Percentiles rank a stretch among this genome's conserved stretches.
Conservation (phyloP, 23 red algal species). For the Gracilaria gracilis region DNA sequence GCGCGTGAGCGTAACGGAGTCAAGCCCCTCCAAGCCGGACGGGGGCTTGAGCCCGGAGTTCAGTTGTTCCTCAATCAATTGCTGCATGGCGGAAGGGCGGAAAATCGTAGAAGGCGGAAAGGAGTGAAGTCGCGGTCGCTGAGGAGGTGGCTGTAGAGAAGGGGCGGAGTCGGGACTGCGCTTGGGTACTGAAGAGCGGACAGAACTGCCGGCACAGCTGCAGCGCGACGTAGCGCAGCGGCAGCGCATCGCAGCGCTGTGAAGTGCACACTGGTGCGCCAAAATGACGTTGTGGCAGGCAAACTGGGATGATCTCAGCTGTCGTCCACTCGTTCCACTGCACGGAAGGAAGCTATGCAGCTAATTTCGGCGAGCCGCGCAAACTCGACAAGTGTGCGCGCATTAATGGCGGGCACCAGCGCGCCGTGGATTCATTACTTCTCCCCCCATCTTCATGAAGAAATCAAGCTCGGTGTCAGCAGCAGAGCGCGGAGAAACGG, state of each 20-base stretch:
- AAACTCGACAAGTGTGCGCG: not conserved
- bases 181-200: not conserved
- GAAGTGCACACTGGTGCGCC: not conserved
- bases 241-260: constrained; percentile 1
- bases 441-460: not conserved
- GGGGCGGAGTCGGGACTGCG: not conserved
- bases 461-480: not conserved
- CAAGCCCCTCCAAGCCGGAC: constrained; percentile 89
- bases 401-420: not conserved
- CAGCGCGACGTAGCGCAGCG: not conserved
- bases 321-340: constrained; percentile 21
- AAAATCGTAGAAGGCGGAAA: not conserved
- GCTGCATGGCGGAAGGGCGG: constrained; percentile 20
- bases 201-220: not conserved
- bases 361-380: not conserved
- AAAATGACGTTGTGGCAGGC: not conserved
- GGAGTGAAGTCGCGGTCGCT: not conserved
- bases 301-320: constrained; percentile 7
- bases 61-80: not conserved
- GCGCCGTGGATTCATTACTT: not conserved
- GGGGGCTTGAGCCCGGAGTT: constrained; percentile 66
- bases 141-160: not conserved
- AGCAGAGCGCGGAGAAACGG: not conserved
- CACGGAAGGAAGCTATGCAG: too few relatives aligned
- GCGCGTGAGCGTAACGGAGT: constrained; percentile 94